Evolutionary conservation across 129 eudicot species (phyloP).

Genomic region (Gnaphalium uliginosum): DNA sequence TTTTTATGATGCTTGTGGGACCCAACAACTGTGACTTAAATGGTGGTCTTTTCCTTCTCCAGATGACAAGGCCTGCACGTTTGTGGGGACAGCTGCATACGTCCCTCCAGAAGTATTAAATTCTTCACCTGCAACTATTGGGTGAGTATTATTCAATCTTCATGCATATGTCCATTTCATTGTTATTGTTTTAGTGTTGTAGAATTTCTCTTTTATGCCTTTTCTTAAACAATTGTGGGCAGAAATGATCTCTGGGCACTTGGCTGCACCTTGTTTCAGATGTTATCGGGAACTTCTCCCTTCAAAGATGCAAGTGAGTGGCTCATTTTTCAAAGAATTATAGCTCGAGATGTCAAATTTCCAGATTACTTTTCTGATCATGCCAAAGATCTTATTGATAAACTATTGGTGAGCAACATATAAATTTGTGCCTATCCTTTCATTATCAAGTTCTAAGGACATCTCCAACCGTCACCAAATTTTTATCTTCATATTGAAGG

Average conservation of each 20-base stretch:
- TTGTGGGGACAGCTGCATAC: constrained; percentile 99
- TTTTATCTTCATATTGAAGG: background rate
- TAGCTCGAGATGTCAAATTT: constrained; percentile 86
- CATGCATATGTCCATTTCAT: constrained; percentile 1
- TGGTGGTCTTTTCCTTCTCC: constrained; percentile 21
- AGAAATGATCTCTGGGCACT: constrained; percentile 99
- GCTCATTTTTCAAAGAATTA: constrained; percentile 91
- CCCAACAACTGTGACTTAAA: constrained; percentile 1
- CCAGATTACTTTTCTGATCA: constrained; percentile 81
- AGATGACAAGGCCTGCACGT: constrained; percentile 96
- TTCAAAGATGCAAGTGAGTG: constrained; percentile 97
- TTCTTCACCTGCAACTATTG: constrained; percentile 45
- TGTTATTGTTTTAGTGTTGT: constrained; percentile 12
- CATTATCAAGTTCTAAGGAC: background rate
- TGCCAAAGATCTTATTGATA: constrained; percentile 83
- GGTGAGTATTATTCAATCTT: constrained; percentile 45
- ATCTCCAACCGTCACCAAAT: background rate
- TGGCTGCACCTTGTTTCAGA: constrained; percentile 99
- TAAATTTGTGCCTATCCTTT: background rate
- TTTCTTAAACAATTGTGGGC: constrained; percentile 29
- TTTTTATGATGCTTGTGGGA: constrained; percentile 5
- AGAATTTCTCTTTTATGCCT: constrained; percentile 20
- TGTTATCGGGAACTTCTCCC: constrained; percentile 98
- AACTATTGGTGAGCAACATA: constrained; percentile 55
- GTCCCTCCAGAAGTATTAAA: constrained; percentile 86